Conservation (phyloP, 2,329 filamentous ascomycete species). For the Penicillium brevicompactum region DNA sequence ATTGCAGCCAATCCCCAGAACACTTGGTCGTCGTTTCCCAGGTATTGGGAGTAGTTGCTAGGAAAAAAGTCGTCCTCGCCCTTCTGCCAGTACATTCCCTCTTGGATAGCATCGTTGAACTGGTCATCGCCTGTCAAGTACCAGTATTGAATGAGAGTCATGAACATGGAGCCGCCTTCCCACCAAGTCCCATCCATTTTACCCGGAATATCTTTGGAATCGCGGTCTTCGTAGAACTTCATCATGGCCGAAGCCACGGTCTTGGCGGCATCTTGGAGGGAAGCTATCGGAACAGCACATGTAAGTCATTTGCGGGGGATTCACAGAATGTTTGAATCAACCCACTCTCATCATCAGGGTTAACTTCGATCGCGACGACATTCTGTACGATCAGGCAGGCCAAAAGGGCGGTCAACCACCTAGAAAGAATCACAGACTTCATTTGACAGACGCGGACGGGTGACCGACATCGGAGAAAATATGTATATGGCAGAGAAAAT, state of each 20-base stretch:
- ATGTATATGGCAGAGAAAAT: not conserved
- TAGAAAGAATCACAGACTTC: not conserved
- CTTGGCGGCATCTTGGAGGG: slow-evolving; percentile 42
- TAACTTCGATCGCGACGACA: slow-evolving; percentile 1
- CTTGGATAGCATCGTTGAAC: slow-evolving; percentile 60
- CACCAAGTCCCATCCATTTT: slow-evolving; percentile 72
- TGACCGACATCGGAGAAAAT: slow-evolving; percentile 7
- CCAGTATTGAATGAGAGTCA: slow-evolving; percentile 69
- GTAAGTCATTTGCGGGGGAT: not conserved
- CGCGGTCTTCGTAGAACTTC: slow-evolving; percentile 52
- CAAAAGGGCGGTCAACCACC: not conserved
- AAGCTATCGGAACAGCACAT: slow-evolving; percentile 23
- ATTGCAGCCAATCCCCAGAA: slow-evolving; percentile 69
- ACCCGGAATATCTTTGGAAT: slow-evolving; percentile 50
- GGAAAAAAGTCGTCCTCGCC: slow-evolving; percentile 35
- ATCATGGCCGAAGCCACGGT: slow-evolving; percentile 51
- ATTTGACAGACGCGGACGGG: slow-evolving; percentile 4
- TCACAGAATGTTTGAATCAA: not conserved
- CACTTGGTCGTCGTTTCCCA: slow-evolving; percentile 65
- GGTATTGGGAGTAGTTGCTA: slow-evolving; percentile 30
- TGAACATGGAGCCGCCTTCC: slow-evolving; percentile 69
- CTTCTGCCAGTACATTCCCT: slow-evolving; percentile 29
- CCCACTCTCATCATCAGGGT: slow-evolving; percentile 7
- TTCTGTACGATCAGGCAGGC: not conserved
- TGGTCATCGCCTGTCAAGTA: slow-evolving; percentile 63